Base-by-base conservation (phyloP, 2,329 filamentous ascomycete species). In the Alternaria hordeiaustralica region DNA sequence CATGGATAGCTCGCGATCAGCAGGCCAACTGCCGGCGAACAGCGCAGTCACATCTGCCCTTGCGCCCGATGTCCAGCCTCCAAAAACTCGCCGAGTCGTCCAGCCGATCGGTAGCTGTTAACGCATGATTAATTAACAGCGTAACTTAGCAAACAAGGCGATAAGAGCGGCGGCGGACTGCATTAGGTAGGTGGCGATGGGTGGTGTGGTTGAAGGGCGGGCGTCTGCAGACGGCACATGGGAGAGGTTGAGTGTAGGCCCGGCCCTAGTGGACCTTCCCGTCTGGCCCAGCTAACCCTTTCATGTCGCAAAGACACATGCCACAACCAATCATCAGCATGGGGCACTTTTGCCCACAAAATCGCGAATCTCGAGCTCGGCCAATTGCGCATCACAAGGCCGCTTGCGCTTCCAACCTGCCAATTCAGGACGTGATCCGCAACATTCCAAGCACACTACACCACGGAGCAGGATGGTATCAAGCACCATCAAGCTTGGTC, bases 181-280 rank as follows among this genome's bases (percentile, higher is more conserved):
- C 49, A 65, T 68, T 61, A 67, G 69, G 71, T 64, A 73, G 69
- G 68, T 73, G 69, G 60, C 61, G 64, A 66, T n/a, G 55, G 46
- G 25, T 58, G 51, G 21, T 45, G 33, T 55, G 36, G 46, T 46
- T 50, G 53, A 55, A 46, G 21, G 13, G 21, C 20, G 46, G 43
- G 57, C 44, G 26, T 30, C 23, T 11, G 21, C 20, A 51, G 43
- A 49, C 44, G 26, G 43, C 23, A 55, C 12, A n/a, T 25, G 20
- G 33, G 30, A 23, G 15, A 41, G 23, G 63, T 54, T 25, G 21
- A 58, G 53, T 12, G 49, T 33, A 26, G 44, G 50, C 33, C 58
- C 50, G 50, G 41, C 25, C 43, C 61, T 61, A 64, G 53, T 55
- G 61, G 51, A 45, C 47, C 51, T 25, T 65, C 58, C 61, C 58